These are phyloP conservation scores for Phytophthora sp. DNA, from an alignment of 352 stramenopile genomes.

Conservation along the genomic window DNA sequence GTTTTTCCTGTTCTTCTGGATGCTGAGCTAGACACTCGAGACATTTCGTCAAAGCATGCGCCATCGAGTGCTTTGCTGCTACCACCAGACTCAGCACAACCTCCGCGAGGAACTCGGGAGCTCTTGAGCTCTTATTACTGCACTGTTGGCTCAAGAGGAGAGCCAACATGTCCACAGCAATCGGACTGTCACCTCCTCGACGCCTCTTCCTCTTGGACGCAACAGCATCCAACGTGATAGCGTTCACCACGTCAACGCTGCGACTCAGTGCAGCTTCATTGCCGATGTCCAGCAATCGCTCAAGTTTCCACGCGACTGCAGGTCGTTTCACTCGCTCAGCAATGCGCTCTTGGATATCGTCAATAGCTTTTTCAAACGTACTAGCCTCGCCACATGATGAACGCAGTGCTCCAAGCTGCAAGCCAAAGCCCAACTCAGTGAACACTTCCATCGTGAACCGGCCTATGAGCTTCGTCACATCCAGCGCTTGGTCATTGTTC, in stretches of 20 bases:
- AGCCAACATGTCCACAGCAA: constrained; percentile 34
- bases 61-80: constrained; percentile 71
- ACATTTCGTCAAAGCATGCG: constrained; percentile 61
- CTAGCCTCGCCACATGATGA: background rate
- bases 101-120: constrained; percentile 49
- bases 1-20: constrained; percentile 56
- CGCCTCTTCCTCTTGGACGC: constrained; percentile 15
- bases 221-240: constrained; percentile 27
- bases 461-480: constrained; percentile 34
- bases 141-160: constrained; percentile 26
- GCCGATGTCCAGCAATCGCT: constrained; percentile 39
- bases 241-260: constrained; percentile 29
- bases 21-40: constrained; percentile 63
- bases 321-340: constrained; percentile 21
- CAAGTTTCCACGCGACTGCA: constrained; percentile 40
- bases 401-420: constrained; percentile 28
- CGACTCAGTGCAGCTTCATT: constrained; percentile 36
- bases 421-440: constrained; percentile 39
- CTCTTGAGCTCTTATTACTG: constrained; percentile 25
- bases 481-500: constrained; percentile 22
- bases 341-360: constrained; percentile 23
- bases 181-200: constrained; percentile 7
- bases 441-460: constrained; percentile 45
- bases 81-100: constrained; percentile 77
- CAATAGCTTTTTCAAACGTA: constrained; percentile 33